Base-by-base conservation (phyloP, 1,139 yeast species). In the Sugiyamaella castrensis region DNA sequence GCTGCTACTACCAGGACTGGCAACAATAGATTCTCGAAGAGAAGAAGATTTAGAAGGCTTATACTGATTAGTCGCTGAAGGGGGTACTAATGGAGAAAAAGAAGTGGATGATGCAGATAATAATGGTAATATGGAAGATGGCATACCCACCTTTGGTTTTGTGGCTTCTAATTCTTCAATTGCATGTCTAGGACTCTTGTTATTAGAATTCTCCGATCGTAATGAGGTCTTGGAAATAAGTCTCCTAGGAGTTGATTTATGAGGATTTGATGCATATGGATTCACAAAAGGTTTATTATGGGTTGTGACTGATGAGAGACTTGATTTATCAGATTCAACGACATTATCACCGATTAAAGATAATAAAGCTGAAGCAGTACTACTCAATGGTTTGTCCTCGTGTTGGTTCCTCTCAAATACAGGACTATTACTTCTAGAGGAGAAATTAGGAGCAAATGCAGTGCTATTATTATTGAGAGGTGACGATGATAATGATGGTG, bases 361-460 rank as follows among this genome's bases (percentile, higher is more conserved):
- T 46, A 85, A 70, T 41, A 86, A 70, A 0, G 86, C 77, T 41
- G 79, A 73, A 0, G 94, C 95, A 0, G 92, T 78, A 47, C 74
- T 75, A 60, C 89, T 84, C 54, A 81, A 61, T 40, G 68, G 69
- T 53, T 70, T 68, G 19, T 50, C 24, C 5, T 16, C 37, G 31
- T 29, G 2, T 5, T 28, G 8, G 30, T 13, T 12, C 13, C 44
- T 26, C 32, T 6, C 24, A 8, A 9, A 10, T 35, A 9, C 12
- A 10, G 15, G 12, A 33, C 13, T 4, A 15, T 26, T n/a, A 6
- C n/a, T 19, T 10, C 10, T 29, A 9, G 26, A 9, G 27, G 24
- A 1, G 42, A 15, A 16, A 24, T n/a, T 11, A 26, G 27, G 31
- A 27, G 4, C 24, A 43, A 30, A 4, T 32, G 16, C 13, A 29